Conservation (phyloP, 345 rosid species). For the Citrus reticulata region DNA sequence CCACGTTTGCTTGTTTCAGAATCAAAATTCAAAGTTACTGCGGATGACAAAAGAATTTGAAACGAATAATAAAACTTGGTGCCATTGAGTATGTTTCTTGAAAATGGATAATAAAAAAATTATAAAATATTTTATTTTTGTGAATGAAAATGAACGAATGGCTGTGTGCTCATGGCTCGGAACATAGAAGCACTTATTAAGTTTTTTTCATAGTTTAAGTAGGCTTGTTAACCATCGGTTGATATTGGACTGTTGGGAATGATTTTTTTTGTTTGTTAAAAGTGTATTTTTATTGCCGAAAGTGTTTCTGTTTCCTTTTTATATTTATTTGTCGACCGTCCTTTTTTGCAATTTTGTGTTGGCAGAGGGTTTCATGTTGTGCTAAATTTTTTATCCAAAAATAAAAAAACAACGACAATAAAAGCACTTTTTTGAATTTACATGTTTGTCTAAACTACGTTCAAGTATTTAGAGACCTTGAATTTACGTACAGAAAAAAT, state of each 20-base stretch:
- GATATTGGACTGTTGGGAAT: no score
- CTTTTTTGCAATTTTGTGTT: no score
- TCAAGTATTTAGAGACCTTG: no score
- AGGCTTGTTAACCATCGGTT: no score
- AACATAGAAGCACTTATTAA: not conserved
- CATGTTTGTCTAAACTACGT: not conserved
- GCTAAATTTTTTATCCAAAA: no score
- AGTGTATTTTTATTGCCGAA: no score
- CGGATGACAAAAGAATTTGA: not conserved
- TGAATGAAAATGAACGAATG: not conserved
- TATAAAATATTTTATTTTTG: not conserved
- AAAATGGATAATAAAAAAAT: not conserved
- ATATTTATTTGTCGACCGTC: no score
- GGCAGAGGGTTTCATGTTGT: no score
- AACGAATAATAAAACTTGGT: not conserved
- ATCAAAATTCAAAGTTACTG: not conserved
- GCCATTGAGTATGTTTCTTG: not conserved
- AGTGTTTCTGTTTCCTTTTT: no score
- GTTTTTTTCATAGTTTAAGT: not conserved
- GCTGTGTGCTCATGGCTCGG: not conserved
- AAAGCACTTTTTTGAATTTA: not conserved
- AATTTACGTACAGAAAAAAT: no score
- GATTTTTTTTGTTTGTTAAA: no score
- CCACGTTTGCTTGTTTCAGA: constrained; percentile 14
- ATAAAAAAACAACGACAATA: not conserved